A percentile compares a stretch with the other conserved stretches of the same genome.
Conservation (phyloP, 1,284 basidiomycete genomes). For the Marasmius oreades region DNA sequence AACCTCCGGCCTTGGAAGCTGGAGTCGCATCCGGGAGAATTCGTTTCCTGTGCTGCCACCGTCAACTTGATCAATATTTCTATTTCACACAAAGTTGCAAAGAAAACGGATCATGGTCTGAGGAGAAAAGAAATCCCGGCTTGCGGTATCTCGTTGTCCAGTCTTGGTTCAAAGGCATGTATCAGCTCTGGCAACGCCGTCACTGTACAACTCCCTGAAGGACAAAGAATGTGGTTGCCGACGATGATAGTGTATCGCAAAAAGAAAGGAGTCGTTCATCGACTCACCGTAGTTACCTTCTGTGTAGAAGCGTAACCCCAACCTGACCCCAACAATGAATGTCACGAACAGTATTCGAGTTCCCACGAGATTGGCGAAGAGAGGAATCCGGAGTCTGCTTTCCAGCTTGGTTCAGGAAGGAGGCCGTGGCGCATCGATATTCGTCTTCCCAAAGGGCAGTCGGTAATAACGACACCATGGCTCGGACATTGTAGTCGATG, state of each 20-base stretch:
- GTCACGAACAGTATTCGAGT: slow-evolving; percentile 15
- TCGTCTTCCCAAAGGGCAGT: too few species aligned
- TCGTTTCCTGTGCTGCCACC: too few species aligned
- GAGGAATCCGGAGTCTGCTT: slow-evolving; percentile 16
- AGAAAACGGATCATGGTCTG: slow-evolving; percentile 6
- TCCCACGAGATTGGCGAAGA: slow-evolving; percentile 16
- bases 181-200: slow-evolving; percentile 11
- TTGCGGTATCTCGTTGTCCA: slow-evolving; percentile 8
- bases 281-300: slow-evolving; percentile 10
- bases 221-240: slow-evolving; percentile 11
- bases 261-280: neutral
- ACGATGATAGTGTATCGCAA: neutral
- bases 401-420: slow-evolving; percentile 13
- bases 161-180: slow-evolving; percentile 5
- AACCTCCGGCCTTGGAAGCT: too few species aligned
- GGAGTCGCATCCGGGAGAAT: too few species aligned
- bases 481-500: slow-evolving; percentile 22
- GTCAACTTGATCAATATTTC: slow-evolving; percentile 8
- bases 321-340: slow-evolving; percentile 16
- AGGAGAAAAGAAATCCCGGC: slow-evolving; percentile 9
- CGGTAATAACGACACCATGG: slow-evolving; percentile 15
- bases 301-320: slow-evolving; percentile 9
- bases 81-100: too few species aligned
- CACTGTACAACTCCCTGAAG: slow-evolving; percentile 9
- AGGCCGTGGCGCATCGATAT: slow-evolving; percentile 10